phyloP scores from a whole-genome alignment of 805 yeast species.

The Yarrowia deformans region DNA sequence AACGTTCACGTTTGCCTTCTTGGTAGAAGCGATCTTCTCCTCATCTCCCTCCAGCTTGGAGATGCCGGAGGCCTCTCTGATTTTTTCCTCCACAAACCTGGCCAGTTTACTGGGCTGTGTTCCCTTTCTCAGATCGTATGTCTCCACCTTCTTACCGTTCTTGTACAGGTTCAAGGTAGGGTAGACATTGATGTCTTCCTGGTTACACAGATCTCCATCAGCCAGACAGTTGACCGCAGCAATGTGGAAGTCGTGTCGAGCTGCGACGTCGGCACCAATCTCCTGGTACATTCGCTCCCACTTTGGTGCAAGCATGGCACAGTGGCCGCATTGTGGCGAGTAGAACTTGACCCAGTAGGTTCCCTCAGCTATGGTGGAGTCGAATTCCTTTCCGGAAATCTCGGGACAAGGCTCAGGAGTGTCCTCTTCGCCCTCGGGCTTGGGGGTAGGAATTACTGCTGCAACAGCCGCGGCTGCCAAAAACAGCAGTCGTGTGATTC shows the following conservation, averaged over 20 bases:
- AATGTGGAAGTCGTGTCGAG: constrained; percentile 61
- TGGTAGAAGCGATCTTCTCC: constrained; percentile 38
- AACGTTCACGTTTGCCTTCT: constrained; percentile 45
- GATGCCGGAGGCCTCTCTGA: constrained; percentile 26
- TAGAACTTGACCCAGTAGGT: constrained; percentile 83
- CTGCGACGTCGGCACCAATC: constrained; percentile 53
- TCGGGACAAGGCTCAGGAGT: constrained; percentile 13
- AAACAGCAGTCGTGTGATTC: constrained; percentile 27
- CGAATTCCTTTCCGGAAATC: constrained; percentile 60
- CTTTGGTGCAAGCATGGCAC: constrained; percentile 76
- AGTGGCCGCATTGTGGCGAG: constrained; percentile 90
- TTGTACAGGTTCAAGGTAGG: constrained; percentile 74
- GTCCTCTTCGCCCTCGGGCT: background rate
- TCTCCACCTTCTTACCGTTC: constrained; percentile 48
- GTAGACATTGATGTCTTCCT: constrained; percentile 67
- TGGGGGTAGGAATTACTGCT: constrained; percentile 17
- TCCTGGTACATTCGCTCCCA: constrained; percentile 75
- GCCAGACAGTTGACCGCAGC: constrained; percentile 84
- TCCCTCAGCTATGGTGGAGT: constrained; percentile 57
- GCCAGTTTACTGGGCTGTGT: constrained; percentile 39
- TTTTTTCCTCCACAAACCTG: constrained; percentile 36
- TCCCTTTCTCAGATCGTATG: constrained; percentile 40
- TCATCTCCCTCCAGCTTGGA: constrained; percentile 36
- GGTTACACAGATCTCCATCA: constrained; percentile 82
- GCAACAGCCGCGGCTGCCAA: constrained; percentile 27